These are phyloP conservation scores for Rhizophora mangle DNA, from an alignment of 345 rosid genomes.

Conservation along the genomic window DNA sequence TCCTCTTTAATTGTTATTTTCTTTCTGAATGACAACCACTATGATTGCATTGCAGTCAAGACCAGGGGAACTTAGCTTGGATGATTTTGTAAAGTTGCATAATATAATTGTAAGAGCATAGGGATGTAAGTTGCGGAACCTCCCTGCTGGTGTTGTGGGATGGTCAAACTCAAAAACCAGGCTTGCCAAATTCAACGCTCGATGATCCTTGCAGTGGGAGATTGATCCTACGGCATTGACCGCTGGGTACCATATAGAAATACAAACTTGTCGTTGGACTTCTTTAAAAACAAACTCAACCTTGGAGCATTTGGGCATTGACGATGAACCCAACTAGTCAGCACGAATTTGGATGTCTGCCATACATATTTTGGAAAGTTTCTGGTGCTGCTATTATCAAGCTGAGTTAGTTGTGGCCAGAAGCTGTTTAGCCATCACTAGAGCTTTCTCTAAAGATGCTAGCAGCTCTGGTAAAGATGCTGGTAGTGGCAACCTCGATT, in stretches of 20 bases:
- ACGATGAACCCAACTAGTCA: too few species aligned
- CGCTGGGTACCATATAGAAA: too few species aligned
- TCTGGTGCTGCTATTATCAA: too few species aligned
- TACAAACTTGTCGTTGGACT: too few species aligned
- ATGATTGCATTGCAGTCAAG: slow-evolving; percentile 58
- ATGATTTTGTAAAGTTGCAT: slow-evolving; percentile 83
- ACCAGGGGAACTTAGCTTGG: slow-evolving; percentile 86
- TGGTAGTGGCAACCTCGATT: neutral
- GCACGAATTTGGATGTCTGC: too few species aligned
- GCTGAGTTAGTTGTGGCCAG: slow-evolving; percentile 37
- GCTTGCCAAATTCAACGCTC: too few species aligned
- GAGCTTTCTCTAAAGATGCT: slow-evolving; percentile 60
- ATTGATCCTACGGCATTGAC: too few species aligned
- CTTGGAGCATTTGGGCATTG: too few species aligned
- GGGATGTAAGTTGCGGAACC: neutral
- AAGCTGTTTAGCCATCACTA: slow-evolving; percentile 56
- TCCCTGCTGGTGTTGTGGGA: neutral
- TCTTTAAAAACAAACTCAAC: too few species aligned
- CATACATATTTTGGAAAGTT: too few species aligned
- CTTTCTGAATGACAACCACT: neutral
- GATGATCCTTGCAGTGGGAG: too few species aligned
- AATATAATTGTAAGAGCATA: slow-evolving; percentile 44
- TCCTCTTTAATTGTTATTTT: neutral
- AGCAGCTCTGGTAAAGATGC: slow-evolving; percentile 40
- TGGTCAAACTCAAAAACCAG: too few species aligned